Evolutionary conservation across 148 eudicot genomes (phyloP).

Genomic region (Cornus controversa): DNA sequence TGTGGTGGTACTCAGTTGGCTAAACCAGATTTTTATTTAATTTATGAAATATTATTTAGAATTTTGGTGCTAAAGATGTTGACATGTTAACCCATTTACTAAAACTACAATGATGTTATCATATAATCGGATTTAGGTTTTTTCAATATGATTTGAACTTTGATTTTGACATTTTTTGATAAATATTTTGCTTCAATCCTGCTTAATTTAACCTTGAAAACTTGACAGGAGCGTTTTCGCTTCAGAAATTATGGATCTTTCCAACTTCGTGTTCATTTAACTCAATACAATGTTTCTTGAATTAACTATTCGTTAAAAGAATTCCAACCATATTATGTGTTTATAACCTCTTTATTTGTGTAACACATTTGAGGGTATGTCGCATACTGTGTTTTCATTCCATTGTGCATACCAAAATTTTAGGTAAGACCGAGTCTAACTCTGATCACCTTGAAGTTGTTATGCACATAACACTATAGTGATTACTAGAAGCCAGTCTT

Average conservation of each 20-base stretch:
- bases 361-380: too few relatives aligned
- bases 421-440: too few relatives aligned
- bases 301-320: not conserved
- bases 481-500: too few relatives aligned
- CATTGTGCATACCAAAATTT: not conserved
- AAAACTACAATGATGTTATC: not conserved
- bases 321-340: too few relatives aligned
- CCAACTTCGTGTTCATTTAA: not conserved
- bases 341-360: too few relatives aligned
- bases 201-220: not conserved
- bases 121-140: not conserved
- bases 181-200: not conserved
- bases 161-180: not conserved
- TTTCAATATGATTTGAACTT: not conserved
- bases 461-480: too few relatives aligned
- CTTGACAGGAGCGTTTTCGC: not conserved
- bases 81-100: not conserved
- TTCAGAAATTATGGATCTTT: not conserved
- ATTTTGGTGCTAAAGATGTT: not conserved
- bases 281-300: not conserved
- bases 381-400: not conserved
- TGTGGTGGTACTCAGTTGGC: not conserved
- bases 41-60: not conserved
- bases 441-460: too few relatives aligned
- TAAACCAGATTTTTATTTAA: not conserved